Conservation (phyloP, 257 asterid species). For the Solanum lycopersicoides region DNA sequence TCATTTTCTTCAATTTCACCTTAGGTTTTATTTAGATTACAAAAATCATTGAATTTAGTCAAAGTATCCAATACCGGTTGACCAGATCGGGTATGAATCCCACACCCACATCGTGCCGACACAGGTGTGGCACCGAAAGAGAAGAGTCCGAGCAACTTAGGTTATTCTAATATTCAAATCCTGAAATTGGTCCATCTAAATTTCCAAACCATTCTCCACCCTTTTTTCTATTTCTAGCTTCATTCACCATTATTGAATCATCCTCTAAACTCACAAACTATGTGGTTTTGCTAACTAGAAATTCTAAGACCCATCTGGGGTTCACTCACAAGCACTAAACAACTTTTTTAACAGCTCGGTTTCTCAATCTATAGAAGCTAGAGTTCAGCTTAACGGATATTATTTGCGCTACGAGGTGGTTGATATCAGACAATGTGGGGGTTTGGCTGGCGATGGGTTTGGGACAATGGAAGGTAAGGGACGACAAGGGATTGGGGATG, state of each 20-base stretch:
- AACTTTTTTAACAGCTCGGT: constrained; percentile 26
- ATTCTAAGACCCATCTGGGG: constrained; percentile 31
- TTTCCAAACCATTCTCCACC: background rate
- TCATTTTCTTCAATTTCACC: background rate
- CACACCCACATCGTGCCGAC: background rate
- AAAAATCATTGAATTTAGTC: background rate
- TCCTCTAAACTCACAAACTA: constrained; percentile 27
- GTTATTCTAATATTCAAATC: background rate
- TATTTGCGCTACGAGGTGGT: constrained; percentile 38
- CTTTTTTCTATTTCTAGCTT: constrained; percentile 1
- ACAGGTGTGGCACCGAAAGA: background rate
- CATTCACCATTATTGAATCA: constrained; percentile 6
- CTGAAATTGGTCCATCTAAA: background rate
- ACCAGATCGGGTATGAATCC: background rate
- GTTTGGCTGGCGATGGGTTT: background rate
- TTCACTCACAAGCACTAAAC: constrained; percentile 25
- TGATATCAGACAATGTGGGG: constrained; percentile 30
- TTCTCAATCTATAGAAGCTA: constrained; percentile 50
- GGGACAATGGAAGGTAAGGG: background rate
- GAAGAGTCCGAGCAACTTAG: background rate
- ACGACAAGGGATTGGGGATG: background rate
- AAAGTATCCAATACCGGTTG: background rate
- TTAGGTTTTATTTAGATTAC: too few species aligned
- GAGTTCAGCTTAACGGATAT: constrained; percentile 65
- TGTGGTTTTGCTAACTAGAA: constrained; percentile 76